phyloP scores from a whole-genome alignment of 1,284 basidiomycete genomes.

The Puccinia novopanici region DNA sequence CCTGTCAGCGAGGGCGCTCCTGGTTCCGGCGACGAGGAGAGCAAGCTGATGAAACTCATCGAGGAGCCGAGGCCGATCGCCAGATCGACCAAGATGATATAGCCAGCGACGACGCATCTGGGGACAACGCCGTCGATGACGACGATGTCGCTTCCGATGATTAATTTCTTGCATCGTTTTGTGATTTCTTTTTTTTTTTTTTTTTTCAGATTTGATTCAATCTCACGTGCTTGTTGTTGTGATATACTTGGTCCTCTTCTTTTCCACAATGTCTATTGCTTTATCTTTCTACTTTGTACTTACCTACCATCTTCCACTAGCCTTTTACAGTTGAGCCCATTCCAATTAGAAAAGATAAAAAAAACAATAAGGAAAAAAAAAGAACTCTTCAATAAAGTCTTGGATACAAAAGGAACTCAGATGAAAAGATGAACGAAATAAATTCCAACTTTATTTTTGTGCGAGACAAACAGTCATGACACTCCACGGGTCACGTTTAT shows the following conservation, averaged over 20 bases:
- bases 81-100: constrained; percentile 34
- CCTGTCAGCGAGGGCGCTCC: background rate
- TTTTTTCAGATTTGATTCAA: background rate
- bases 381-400: background rate
- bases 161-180: background rate
- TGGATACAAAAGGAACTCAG: background rate
- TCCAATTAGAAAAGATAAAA: background rate
- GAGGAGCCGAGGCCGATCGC: constrained; percentile 12
- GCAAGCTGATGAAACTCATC: background rate
- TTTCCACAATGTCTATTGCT: background rate
- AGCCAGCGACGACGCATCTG: constrained; percentile 2
- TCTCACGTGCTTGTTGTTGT: background rate
- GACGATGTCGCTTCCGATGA: constrained; percentile 28
- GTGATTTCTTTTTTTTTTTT: background rate
- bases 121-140: background rate
- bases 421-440: background rate
- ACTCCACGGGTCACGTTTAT: too few species aligned
- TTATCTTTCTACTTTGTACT: background rate
- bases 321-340: background rate
- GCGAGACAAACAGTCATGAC: background rate
- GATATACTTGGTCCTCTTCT: background rate
- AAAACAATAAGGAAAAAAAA: background rate
- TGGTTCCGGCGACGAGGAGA: constrained; percentile 7
- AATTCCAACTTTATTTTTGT: background rate
- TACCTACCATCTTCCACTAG: background rate